Evolutionary conservation across 495 filamentous ascomycete genomes (phyloP).

Genomic region (Bathelium albidoporum): DNA sequence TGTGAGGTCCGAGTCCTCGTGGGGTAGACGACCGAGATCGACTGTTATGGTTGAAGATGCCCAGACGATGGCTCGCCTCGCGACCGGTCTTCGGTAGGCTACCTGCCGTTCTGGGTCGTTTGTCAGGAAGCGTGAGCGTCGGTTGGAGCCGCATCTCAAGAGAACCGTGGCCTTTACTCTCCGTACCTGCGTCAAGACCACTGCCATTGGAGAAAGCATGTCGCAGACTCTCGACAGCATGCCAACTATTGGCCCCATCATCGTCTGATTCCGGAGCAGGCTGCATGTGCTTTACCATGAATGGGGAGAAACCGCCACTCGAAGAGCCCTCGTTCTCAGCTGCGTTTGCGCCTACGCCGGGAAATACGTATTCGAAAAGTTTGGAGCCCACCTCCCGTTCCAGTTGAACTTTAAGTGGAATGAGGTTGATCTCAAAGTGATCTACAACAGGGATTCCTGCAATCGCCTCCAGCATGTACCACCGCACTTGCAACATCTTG

Average conservation of each 20-base stretch:
- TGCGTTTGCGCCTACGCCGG: conserved; percentile 53
- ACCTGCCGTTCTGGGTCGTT: conserved; percentile 22
- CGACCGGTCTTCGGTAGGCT: conserved; percentile 4
- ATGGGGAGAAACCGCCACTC: conserved; percentile 50
- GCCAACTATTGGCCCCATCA: conserved; percentile 29
- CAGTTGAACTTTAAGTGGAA: conserved; percentile 87
- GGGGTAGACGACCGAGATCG: background rate
- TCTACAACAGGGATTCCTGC: conserved; percentile 96
- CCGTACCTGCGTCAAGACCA: conserved; percentile 24
- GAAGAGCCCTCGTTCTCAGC: conserved; percentile 46
- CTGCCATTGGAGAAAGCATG: background rate
- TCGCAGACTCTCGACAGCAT: background rate
- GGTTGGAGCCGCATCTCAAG: conserved; percentile 70
- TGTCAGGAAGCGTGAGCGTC: conserved; percentile 57
- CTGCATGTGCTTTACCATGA: conserved; percentile 69
- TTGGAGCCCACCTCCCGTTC: conserved; percentile 88
- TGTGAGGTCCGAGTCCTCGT: background rate
- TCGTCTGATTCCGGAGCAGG: conserved; percentile 53
- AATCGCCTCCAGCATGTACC: conserved; percentile 97
- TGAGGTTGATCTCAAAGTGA: conserved; percentile 89
- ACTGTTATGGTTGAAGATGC: conserved; percentile 20
- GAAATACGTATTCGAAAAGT: conserved; percentile 97
- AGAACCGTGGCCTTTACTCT: conserved; percentile 48
- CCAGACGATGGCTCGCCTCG: conserved; percentile 21
- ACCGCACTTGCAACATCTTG: conserved; percentile 84